Percentiles rank a stretch among this genome's conserved stretches.
These are phyloP conservation scores for Hyphodiscus sp. DNA, from an alignment of 2,329 filamentous ascomycete species.

Conservation along the genomic window DNA sequence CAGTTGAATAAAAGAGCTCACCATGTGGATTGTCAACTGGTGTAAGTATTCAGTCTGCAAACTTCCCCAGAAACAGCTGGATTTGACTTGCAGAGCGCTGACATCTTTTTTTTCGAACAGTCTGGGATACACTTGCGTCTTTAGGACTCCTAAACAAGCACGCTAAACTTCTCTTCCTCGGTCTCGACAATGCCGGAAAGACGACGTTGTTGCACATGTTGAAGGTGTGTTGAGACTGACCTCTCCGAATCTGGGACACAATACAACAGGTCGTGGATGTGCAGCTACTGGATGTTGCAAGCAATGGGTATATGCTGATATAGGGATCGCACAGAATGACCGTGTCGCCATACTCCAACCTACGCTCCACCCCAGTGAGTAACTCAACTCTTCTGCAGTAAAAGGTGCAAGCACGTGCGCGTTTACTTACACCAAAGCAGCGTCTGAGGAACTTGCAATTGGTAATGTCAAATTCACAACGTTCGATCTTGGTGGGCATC, in stretches of 20 bases:
- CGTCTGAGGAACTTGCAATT: slow-evolving; percentile 87
- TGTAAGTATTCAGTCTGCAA: slow-evolving; percentile 52
- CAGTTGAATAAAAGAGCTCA: slow-evolving; percentile 7
- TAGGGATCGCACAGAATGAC: slow-evolving; percentile 59
- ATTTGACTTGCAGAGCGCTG: slow-evolving; percentile 18
- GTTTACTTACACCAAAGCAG: slow-evolving; percentile 36
- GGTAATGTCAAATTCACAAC: slow-evolving; percentile 93
- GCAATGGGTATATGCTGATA: slow-evolving; percentile 14
- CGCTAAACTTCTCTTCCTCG: slow-evolving; percentile 88
- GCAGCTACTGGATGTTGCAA: slow-evolving; percentile 1
- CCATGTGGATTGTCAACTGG: slow-evolving; percentile 94
- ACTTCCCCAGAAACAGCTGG: background rate
- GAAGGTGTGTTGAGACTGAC: slow-evolving; percentile 55
- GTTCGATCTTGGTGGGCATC: slow-evolving; percentile 88
- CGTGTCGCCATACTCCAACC: slow-evolving; percentile 86
- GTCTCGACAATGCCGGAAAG: slow-evolving; percentile 91
- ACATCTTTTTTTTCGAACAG: slow-evolving; percentile 38
- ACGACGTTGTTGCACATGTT: slow-evolving; percentile 92
- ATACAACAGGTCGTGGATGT: background rate
- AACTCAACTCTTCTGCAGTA: background rate
- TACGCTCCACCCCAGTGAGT: slow-evolving; percentile 79
- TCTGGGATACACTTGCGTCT: slow-evolving; percentile 84
- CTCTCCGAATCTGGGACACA: background rate
- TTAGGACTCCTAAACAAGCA: slow-evolving; percentile 92
- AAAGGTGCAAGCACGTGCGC: slow-evolving; percentile 9